These are phyloP conservation scores for Daldinia eschscholtzii DNA, from an alignment of 2,329 filamentous ascomycete genomes.

Conservation along the genomic window DNA sequence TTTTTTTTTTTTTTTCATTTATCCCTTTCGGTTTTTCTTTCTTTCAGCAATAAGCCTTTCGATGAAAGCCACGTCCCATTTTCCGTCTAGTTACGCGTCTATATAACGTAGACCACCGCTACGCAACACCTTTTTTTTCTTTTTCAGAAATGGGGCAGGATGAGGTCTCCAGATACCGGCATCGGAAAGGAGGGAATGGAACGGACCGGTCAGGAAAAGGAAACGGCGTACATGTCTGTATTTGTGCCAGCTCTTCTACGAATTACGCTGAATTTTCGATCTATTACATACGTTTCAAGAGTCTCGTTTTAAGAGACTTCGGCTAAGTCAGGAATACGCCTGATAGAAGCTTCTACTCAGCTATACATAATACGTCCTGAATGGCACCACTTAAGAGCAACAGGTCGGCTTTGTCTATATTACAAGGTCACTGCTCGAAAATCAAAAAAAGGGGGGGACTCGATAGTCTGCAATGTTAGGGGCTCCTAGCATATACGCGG, in stretches of 20 bases:
- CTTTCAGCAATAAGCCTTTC: slow-evolving; percentile 25
- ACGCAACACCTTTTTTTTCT: neutral
- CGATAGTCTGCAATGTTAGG: neutral
- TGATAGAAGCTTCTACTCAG: neutral
- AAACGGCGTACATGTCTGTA: slow-evolving; percentile 17
- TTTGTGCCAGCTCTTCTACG: slow-evolving; percentile 13
- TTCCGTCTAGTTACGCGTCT: neutral
- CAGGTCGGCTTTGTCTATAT: neutral
- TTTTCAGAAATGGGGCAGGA: neutral
- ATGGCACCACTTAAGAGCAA: neutral
- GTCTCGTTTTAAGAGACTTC: neutral
- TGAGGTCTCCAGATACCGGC: slow-evolving; percentile 7
- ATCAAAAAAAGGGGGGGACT: neutral
- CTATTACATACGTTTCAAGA: neutral
- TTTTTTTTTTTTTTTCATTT: neutral
- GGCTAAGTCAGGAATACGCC: neutral
- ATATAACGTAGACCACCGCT: neutral
- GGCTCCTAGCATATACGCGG: neutral
- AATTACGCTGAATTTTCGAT: neutral
- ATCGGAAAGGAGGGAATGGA: slow-evolving; percentile 9
- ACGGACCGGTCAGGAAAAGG: neutral
- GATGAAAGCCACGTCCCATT: slow-evolving; percentile 3
- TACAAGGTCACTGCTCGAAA: neutral
- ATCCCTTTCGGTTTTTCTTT: neutral
- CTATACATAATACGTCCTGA: slow-evolving; percentile 1